Base-by-base conservation (phyloP, 495 filamentous ascomycete genomes). In the Annulohypoxylon nitens region DNA sequence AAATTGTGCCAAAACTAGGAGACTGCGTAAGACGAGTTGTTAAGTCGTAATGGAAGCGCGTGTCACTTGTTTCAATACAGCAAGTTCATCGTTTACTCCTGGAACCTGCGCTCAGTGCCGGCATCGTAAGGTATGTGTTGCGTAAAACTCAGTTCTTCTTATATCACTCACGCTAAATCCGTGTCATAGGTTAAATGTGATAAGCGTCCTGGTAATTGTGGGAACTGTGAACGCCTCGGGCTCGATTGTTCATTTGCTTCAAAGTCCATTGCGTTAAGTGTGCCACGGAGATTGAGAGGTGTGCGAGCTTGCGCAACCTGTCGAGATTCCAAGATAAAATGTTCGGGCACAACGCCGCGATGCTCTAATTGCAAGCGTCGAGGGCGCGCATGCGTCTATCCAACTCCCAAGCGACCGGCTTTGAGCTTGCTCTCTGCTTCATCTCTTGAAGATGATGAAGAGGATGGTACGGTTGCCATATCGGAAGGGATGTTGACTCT, bases 301-400 rank as follows among this genome's bases (percentile, higher is more conserved):
- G 63, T 59, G 4, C 66, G 55, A 20, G 63, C 43, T 33, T 64
- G 64, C 53, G 16, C 43, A 34, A 33, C 33, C 5, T 73, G 70
- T 16, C 70, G 70, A 41, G 63, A 73, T 4, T 58, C 55, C 7
- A 73, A 73, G 54, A 58, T 63, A 43, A 67, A 63, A 26, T 73
- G 70, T 20, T 73, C 70, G 4, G 70, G 64, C 11, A 60, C 64
- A 34, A 36, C 54, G 14, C 70, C 70, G 11, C 39, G 64, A 53
- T 73, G 70, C 57, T 47, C 50, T n/a, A 68, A 57, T n/a, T 73
- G 70, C 64, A 68, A 47, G 25, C 70, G 70, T n/a, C 70, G 70
- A 16, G 51, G 59, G 7, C 33, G 59, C 9, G 2, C 54, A n/a
- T 73, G 70, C 45, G 34, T 51, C 43, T 73, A 73, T 61, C 64